Base-by-base conservation (phyloP, 202 grass and related monocot genomes). In the Saccharum hybrid region DNA sequence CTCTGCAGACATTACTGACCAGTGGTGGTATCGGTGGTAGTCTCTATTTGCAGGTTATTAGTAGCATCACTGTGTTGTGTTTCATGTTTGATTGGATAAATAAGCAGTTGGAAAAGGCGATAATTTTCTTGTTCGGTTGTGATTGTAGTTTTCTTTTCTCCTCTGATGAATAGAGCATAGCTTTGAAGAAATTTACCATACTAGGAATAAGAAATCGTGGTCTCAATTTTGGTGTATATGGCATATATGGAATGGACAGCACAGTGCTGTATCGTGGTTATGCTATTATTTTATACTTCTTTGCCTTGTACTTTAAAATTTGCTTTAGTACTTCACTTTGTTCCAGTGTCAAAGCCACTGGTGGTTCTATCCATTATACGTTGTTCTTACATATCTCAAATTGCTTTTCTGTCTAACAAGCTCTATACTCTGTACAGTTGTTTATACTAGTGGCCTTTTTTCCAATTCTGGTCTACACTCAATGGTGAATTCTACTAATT, bases 401-500 rank as follows among this genome's bases (percentile, higher is more conserved):
- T 77, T 86, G 7, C 36, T 64, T 46, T 37, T 43, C 41, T 65
- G 8, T 48, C 34, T 80, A 76, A 88, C 22, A 61, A 37, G 2
- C 48, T 77, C 22, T 1, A 10, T 86, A 26, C 74, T 74, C 14
- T 28, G 70, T 63, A 21, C 79, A 91, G 90, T 68, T 88, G 43
- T 75, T 41, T 74, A 82, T 68, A 34, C 31, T 46, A 13, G n/a
- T 70, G 85, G 63, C 63, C 51, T 86, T 88, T 57, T 85, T 36
- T 82, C 69, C 43, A 64, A 31, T 80, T 70, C 52, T 57, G 89
- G 81, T 81, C 60, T 77, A 34, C 34, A 83, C 54, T 67, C 60
- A 38, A 60, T 34, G 85, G 64, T 80, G 36, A 65, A 83, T 77
- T 46, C 49, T 68, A 23, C 48, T 74, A 79, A 79, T 60, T 78